Conservation (phyloP, 768 basidiomycete species). For the Candolleomyces efflorescens region DNA sequence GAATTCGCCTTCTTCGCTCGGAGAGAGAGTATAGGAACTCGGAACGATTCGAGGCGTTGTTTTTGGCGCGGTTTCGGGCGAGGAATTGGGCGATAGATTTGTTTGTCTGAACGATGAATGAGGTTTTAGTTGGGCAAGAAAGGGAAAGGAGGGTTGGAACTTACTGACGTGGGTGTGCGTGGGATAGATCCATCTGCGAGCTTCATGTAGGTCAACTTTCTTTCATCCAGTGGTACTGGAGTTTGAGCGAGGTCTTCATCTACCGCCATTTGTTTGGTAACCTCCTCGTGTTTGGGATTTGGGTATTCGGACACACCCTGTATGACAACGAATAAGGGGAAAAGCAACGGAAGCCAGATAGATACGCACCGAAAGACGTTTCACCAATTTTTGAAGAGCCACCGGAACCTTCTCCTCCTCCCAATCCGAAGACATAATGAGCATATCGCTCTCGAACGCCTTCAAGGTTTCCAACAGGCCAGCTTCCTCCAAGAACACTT, state of each 20-base stretch:
- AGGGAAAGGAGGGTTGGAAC: conserved; percentile 17
- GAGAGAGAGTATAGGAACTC: conserved; percentile 65
- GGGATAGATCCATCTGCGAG: conserved; percentile 41
- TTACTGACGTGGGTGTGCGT: conserved; percentile 56
- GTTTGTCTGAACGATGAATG: conserved; percentile 43
- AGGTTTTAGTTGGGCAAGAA: conserved; percentile 11
- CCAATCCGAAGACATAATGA: conserved; percentile 65
- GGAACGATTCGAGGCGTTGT: conserved; percentile 70
- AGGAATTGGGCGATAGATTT: conserved; percentile 71
- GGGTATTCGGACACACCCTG: conserved; percentile 8
- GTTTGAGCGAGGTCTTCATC: conserved; percentile 3
- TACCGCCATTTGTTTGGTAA: conserved; percentile 1
- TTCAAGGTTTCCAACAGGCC: conserved; percentile 54
- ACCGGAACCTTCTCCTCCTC: conserved; percentile 53
- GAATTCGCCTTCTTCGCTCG: conserved; percentile 47
- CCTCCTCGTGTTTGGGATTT: conserved; percentile 17
- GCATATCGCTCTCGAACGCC: conserved; percentile 68
- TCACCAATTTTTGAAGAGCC: conserved; percentile 40
- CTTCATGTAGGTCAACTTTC: conserved; percentile 58
- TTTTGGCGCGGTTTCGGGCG: conserved; percentile 64
- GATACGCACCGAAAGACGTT: conserved; percentile 23
- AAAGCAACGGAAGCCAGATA: not conserved
- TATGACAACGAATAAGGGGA: conserved; percentile 17
- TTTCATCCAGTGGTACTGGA: conserved; percentile 47
- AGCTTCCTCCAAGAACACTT: conserved; percentile 48